Evolutionary conservation across 2,329 filamentous ascomycete species (phyloP).

Genomic region (Colletotrichum tropicale): DNA sequence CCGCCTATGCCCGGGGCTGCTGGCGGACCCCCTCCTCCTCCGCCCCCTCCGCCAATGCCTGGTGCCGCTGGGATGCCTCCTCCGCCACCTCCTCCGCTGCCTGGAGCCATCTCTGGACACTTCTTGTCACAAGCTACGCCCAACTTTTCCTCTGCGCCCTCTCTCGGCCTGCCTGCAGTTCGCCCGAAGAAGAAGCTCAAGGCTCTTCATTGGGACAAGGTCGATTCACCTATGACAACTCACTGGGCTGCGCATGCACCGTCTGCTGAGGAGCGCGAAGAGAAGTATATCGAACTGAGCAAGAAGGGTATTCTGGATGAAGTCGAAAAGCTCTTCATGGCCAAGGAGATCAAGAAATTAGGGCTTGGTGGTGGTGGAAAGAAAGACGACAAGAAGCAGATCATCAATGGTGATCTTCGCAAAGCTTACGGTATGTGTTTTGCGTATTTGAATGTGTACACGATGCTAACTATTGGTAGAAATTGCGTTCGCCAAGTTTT

Average conservation of each 20-base stretch:
- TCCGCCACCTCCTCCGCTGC: slow-evolving; percentile 49
- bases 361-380: slow-evolving; percentile 69
- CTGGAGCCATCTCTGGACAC: slow-evolving; percentile 74
- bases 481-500: slow-evolving; percentile 94
- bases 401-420: slow-evolving; percentile 89
- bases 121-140: slow-evolving; percentile 72
- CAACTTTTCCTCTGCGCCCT: slow-evolving; percentile 55
- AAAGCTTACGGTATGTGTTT: slow-evolving; percentile 75
- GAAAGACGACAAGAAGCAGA: slow-evolving; percentile 95
- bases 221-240: slow-evolving; percentile 88
- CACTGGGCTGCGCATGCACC: slow-evolving; percentile 90
- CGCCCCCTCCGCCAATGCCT: slow-evolving; percentile 47
- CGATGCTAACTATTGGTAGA: slow-evolving; percentile 45
- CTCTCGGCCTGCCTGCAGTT: slow-evolving; percentile 77
- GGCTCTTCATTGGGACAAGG: slow-evolving; percentile 98
- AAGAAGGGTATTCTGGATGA: slow-evolving; percentile 96
- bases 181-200: slow-evolving; percentile 99
- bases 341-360: slow-evolving; percentile 92
- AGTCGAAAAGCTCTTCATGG: slow-evolving; percentile 96
- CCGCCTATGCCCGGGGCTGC: slow-evolving; percentile 37
- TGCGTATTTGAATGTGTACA: not conserved
- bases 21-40: slow-evolving; percentile 49
- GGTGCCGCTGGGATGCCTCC: slow-evolving; percentile 49
- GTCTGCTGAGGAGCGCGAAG: slow-evolving; percentile 87
- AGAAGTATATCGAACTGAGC: slow-evolving; percentile 93